phyloP scores from a whole-genome alignment of 805 yeast genomes.

The Kuraishia ogatae region DNA sequence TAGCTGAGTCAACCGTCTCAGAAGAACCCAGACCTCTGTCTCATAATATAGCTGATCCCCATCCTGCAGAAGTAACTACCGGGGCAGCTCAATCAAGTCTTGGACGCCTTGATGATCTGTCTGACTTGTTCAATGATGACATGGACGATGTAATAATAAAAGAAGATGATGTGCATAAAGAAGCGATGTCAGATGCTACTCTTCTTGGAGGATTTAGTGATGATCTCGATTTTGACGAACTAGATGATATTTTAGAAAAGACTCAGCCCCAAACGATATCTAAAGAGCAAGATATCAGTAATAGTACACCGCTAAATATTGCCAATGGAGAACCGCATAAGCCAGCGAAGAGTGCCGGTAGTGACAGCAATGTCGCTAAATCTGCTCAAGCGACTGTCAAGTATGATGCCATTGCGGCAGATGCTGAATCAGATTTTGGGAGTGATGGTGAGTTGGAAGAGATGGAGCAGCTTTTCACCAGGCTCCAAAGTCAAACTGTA shows the following conservation, averaged over 20 bases:
- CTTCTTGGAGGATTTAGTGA: slow-evolving; percentile 14
- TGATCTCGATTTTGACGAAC: slow-evolving; percentile 22
- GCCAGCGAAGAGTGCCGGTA: background rate
- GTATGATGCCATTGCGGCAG: no score
- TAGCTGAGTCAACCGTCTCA: background rate
- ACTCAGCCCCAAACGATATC: background rate
- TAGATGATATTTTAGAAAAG: slow-evolving; percentile 10
- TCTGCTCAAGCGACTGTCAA: no score
- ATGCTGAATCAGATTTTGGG: slow-evolving; percentile 1
- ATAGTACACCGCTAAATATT: slow-evolving; percentile 2
- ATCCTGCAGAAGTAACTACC: background rate
- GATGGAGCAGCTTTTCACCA: slow-evolving; percentile 1
- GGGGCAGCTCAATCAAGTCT: background rate
- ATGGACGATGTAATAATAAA: background rate
- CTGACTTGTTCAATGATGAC: background rate
- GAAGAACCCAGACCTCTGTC: background rate
- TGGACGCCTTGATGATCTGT: background rate
- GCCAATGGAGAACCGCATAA: slow-evolving; percentile 6
- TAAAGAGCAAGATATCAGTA: background rate
- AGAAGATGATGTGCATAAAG: background rate
- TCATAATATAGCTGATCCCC: no score
- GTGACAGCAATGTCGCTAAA: background rate
- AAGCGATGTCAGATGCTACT: background rate
- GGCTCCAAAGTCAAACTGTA: background rate
- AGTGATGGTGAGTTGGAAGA: slow-evolving; percentile 8